Percentiles rank a stretch among this genome's conserved stretches.
phyloP scores from a whole-genome alignment of 2,329 filamentous ascomycete genomes.

The Gyromitra esculenta region DNA sequence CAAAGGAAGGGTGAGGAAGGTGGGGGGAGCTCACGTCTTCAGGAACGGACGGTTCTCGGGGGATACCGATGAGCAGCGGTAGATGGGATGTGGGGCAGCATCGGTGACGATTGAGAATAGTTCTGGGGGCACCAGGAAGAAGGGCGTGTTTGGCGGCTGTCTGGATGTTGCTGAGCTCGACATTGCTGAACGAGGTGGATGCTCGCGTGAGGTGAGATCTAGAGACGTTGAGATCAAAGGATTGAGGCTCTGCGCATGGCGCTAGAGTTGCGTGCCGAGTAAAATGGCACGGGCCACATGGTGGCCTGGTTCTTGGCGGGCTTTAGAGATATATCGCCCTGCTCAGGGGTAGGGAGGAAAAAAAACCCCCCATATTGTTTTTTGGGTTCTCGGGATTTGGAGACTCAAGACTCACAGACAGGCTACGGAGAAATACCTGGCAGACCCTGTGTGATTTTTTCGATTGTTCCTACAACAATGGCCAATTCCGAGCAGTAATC shows the following conservation, averaged over 20 bases:
- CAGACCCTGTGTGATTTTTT: not conserved
- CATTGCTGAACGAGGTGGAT: constrained; percentile 34
- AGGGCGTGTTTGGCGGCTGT: constrained; percentile 21
- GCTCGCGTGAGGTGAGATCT: constrained; percentile 30
- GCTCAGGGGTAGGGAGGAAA: not conserved
- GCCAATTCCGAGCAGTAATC: not conserved
- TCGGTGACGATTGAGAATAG: constrained; percentile 47
- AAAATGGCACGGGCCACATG: constrained; percentile 25
- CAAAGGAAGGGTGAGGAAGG: no score
- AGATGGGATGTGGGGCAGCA: constrained; percentile 43
- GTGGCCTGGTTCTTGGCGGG: constrained; percentile 25
- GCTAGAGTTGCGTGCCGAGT: not conserved
- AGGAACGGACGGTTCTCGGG: constrained; percentile 46
- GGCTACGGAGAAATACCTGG: not conserved
- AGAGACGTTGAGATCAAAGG: constrained; percentile 24
- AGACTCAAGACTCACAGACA: not conserved
- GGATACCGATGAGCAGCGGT: constrained; percentile 44
- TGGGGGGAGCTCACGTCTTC: constrained; percentile 34
- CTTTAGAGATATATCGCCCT: not conserved
- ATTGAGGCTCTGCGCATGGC: constrained; percentile 42
- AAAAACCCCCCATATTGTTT: not conserved
- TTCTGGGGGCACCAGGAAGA: constrained; percentile 42
- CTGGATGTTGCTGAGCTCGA: constrained; percentile 29
- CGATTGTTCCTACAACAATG: not conserved
- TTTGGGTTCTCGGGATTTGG: not conserved